Conservation (phyloP, 176 grass and related monocot species). For the Lolium multiflorum region DNA sequence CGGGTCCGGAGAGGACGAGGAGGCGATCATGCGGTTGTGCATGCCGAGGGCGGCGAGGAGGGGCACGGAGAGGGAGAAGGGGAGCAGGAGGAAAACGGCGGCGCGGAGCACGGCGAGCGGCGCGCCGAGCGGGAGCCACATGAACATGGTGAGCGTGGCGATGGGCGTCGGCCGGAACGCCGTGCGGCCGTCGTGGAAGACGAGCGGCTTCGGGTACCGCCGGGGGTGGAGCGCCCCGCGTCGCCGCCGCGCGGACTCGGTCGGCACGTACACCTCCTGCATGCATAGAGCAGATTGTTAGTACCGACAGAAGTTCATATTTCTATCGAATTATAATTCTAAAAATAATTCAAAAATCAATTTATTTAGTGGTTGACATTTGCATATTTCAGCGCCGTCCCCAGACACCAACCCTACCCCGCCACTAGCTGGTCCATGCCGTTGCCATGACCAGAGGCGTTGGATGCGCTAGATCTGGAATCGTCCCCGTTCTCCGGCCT, state of each 20-base stretch:
- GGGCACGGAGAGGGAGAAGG: conserved; percentile 49
- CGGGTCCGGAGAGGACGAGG: not conserved
- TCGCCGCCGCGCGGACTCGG: conserved; percentile 40
- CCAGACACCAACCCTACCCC: too few relatives aligned
- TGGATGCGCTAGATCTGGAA: too few relatives aligned
- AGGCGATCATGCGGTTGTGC: conserved; percentile 43
- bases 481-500: too few relatives aligned
- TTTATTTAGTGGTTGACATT: too few relatives aligned
- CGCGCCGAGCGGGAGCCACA: conserved; percentile 68
- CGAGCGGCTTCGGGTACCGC: conserved; percentile 56
- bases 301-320: not conserved
- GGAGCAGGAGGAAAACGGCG: conserved; percentile 45
- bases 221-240: conserved; percentile 47
- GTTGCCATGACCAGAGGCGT: too few relatives aligned
- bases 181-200: conserved; percentile 92
- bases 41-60: conserved; percentile 65
- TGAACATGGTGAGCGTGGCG: conserved; percentile 61
- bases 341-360: too few relatives aligned
- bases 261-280: conserved; percentile 70
- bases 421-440: too few relatives aligned
- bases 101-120: conserved; percentile 52
- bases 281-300: not conserved
- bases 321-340: too few relatives aligned
- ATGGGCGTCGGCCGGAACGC: conserved; percentile 66
- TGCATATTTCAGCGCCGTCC: too few relatives aligned